Percentiles rank a stretch among this genome's conserved stretches.
Conservation (phyloP, 495 filamentous ascomycete species). For the Glarea lozoyensis region DNA sequence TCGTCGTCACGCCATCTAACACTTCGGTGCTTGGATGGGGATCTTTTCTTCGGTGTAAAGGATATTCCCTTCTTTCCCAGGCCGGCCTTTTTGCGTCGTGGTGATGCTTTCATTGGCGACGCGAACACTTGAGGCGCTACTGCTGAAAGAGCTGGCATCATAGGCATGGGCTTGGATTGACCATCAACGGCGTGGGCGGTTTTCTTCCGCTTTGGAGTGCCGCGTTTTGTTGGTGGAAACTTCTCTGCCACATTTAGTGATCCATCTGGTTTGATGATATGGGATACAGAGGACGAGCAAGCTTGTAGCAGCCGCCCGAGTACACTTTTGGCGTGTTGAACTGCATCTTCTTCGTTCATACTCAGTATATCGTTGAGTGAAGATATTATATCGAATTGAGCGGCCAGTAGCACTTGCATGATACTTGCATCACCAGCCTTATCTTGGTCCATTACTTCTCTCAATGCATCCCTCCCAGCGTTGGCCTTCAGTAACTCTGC, state of each 20-base stretch:
- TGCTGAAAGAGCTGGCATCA: conserved; percentile 27
- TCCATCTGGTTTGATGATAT: conserved; percentile 87
- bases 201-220: conserved; percentile 72
- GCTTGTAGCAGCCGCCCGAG: conserved; percentile 70
- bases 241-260: conserved; percentile 41
- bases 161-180: conserved; percentile 26
- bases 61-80: conserved; percentile 66
- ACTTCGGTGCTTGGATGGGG: conserved; percentile 54
- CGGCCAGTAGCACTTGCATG: conserved; percentile 72
- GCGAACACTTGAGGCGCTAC: conserved; percentile 28
- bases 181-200: conserved; percentile 23
- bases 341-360: conserved; percentile 74
- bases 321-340: conserved; percentile 69
- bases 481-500: conserved; percentile 74
- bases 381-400: conserved; percentile 84
- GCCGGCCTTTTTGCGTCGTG: conserved; percentile 63
- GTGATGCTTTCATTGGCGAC: conserved; percentile 61
- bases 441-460: conserved; percentile 75
- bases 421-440: conserved; percentile 67
- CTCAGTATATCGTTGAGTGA: conserved; percentile 70
- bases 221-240: conserved; percentile 59
- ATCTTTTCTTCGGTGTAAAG: conserved; percentile 79
- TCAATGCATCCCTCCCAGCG: conserved; percentile 73
- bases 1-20: conserved; percentile 94
- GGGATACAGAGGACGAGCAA: conserved; percentile 61